Evolutionary conservation across 1,284 basidiomycete genomes (phyloP).

Genomic region (Caloboletus inedulis): DNA sequence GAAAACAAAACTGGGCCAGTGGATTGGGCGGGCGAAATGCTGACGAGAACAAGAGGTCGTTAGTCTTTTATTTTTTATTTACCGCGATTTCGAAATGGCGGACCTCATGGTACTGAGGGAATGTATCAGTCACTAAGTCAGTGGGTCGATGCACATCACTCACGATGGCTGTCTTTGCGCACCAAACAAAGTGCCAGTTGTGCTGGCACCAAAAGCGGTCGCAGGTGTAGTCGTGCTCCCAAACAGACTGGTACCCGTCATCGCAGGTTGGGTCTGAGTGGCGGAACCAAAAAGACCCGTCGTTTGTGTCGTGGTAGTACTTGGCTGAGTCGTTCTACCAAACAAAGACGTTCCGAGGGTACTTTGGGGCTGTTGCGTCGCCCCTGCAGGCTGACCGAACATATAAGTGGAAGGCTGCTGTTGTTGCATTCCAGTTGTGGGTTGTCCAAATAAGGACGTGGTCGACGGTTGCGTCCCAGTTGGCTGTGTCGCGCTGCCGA

Average conservation of each 20-base stretch:
- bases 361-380: constrained; percentile 33
- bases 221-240: constrained; percentile 31
- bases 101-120: constrained; percentile 28
- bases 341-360: constrained; percentile 33
- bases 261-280: constrained; percentile 27
- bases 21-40: constrained; percentile 28
- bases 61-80: neutral
- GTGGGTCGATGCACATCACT: constrained; percentile 1
- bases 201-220: constrained; percentile 15
- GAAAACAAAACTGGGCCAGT: constrained; percentile 52
- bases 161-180: constrained; percentile 38
- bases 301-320: constrained; percentile 14
- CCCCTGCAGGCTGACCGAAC: constrained; percentile 26
- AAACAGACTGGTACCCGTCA: constrained; percentile 26
- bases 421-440: constrained; percentile 22
- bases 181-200: constrained; percentile 38
- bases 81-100: neutral
- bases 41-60: constrained; percentile 6
- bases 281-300: constrained; percentile 25
- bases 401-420: constrained; percentile 27
- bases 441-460: constrained; percentile 38
- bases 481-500: constrained; percentile 19
- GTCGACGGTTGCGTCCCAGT: constrained; percentile 19
- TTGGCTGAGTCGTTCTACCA: constrained; percentile 17
- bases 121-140: constrained; percentile 1